Conservation (phyloP, 2,329 filamentous ascomycete genomes). For the Colletotrichum ledebouriae region DNA sequence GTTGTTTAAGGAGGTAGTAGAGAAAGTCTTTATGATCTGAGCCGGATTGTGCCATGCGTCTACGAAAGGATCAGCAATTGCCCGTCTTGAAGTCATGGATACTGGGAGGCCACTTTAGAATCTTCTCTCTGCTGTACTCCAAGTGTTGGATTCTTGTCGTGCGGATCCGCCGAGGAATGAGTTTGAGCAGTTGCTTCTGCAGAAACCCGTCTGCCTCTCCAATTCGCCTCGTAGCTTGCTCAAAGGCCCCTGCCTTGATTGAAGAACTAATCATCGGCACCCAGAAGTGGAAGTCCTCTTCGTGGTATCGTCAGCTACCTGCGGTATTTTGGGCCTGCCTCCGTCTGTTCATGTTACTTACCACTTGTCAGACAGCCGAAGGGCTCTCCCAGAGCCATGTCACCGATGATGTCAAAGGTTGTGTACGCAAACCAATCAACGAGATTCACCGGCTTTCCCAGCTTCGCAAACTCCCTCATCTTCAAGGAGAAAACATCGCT, state of each 20-base stretch:
- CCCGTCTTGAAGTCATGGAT: rapidly evolving
- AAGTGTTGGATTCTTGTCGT: neutral
- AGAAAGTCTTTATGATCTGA: neutral
- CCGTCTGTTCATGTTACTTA: neutral
- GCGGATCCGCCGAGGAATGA: neutral
- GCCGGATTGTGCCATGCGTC: slow-evolving; percentile 5
- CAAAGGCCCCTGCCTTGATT: slow-evolving; percentile 30
- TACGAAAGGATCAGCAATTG: neutral
- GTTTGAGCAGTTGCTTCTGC: neutral
- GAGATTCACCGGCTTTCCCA: slow-evolving; percentile 43
- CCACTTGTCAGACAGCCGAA: slow-evolving; percentile 50
- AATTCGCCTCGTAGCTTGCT: slow-evolving; percentile 23
- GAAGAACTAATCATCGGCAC: slow-evolving; percentile 29
- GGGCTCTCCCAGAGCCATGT: slow-evolving; percentile 61
- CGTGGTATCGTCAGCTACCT: rapidly evolving
- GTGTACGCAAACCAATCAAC: slow-evolving; percentile 53
- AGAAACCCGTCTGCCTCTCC: slow-evolving; percentile 11
- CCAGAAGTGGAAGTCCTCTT: slow-evolving; percentile 27
- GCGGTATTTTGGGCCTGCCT: too few species aligned
- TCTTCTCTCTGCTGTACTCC: slow-evolving; percentile 1
- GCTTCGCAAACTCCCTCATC: slow-evolving; percentile 24
- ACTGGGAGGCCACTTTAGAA: neutral
- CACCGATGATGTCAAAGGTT: slow-evolving; percentile 59
- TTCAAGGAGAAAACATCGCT: slow-evolving; percentile 18
- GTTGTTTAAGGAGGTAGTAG: neutral